These are phyloP conservation scores for Cardamine resedifolia DNA, from an alignment of 345 rosid species.

Conservation along the genomic window DNA sequence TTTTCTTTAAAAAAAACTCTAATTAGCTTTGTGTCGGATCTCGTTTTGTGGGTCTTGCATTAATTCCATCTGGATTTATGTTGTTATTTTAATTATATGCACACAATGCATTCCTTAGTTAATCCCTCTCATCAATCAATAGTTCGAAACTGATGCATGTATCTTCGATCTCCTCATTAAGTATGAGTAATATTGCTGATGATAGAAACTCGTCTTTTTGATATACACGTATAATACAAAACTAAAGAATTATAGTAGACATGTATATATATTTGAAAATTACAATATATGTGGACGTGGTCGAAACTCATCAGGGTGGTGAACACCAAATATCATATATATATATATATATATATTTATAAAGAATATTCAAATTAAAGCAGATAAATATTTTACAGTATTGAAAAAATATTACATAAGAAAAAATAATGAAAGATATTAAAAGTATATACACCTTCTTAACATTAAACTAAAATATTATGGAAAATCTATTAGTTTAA, in stretches of 20 bases:
- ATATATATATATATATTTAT: no score
- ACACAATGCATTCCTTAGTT: neutral
- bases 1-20: conserved; percentile 24
- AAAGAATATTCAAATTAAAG: no score
- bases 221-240: neutral
- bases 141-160: conserved; percentile 32
- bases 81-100: conserved; percentile 32
- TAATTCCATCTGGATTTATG: conserved; percentile 39
- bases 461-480: no score
- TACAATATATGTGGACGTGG: neutral
- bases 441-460: no score
- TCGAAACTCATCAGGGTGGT: neutral
- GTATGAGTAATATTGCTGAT: neutral
- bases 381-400: no score
- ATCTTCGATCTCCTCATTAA: conserved; percentile 10
- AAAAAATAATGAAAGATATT: no score
- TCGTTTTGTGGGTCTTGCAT: conserved; percentile 47
- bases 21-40: conserved; percentile 58
- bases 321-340: neutral
- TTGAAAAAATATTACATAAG: no score
- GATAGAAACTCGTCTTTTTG: neutral
- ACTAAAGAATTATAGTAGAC: neutral
- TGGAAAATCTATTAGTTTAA: no score
- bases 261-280: neutral
- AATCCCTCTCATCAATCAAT: conserved; percentile 22